A percentile compares a stretch with the other conserved stretches of the same genome.
phyloP scores from a whole-genome alignment of 768 basidiomycete genomes.

The Termitomyces sp. region DNA sequence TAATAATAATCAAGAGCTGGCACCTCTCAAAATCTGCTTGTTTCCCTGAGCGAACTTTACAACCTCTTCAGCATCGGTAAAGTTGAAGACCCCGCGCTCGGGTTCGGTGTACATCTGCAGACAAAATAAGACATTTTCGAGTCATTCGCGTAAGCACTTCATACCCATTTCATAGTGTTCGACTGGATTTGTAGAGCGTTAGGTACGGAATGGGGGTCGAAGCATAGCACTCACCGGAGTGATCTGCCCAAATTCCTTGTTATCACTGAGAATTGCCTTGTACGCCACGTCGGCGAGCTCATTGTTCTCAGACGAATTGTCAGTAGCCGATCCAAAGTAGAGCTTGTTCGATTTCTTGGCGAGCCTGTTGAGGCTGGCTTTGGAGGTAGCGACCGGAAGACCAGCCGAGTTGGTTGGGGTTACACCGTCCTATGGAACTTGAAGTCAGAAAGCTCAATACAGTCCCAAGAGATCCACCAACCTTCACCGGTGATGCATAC shows the following conservation, averaged over 20 bases:
- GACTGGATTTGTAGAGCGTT: conserved; percentile 13
- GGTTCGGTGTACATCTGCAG: conserved; percentile 51
- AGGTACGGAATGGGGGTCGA: not conserved
- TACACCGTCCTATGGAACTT: not conserved
- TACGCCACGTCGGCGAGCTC: conserved; percentile 41
- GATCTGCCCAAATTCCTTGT: conserved; percentile 38
- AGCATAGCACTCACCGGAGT: conserved; percentile 32
- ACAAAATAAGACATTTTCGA: not conserved
- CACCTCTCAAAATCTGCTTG: conserved; percentile 43
- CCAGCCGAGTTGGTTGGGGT: not conserved
- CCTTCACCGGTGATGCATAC: not conserved
- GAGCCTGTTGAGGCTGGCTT: conserved; percentile 36
- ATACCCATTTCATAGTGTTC: conserved; percentile 58
- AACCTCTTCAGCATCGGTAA: conserved; percentile 38
- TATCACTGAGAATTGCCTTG: conserved; percentile 33
- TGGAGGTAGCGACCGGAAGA: not conserved
- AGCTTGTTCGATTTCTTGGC: conserved; percentile 39
- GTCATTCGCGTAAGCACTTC: not conserved
- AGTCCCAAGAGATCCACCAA: not conserved
- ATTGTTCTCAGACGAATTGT: conserved; percentile 24
- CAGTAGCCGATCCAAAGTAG: conserved; percentile 50
- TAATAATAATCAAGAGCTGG: not conserved
- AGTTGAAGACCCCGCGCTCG: conserved; percentile 41
- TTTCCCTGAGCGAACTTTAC: conserved; percentile 42
- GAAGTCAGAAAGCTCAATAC: not conserved